Conservation (phyloP, 164 flowering plant species). For the Umbilicus rupestris region DNA sequence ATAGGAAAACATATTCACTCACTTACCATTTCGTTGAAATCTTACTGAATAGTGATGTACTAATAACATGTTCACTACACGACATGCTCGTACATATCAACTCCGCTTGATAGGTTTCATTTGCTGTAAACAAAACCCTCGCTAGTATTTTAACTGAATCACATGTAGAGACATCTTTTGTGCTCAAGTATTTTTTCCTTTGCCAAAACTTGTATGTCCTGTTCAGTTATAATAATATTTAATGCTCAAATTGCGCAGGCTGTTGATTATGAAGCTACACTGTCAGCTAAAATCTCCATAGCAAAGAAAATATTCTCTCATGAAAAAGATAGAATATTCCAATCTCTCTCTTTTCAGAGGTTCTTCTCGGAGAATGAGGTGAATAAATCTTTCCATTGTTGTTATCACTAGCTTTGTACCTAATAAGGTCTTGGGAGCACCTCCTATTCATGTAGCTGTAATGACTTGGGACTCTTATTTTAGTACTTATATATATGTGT, state of each 20-base stretch:
- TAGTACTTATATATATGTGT: neutral
- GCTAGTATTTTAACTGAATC: too few species aligned
- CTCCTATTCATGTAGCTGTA: neutral
- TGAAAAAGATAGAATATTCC: conserved; percentile 59
- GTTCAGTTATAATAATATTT: neutral
- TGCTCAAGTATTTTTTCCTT: neutral
- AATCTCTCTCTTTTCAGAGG: conserved; percentile 59
- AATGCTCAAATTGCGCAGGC: conserved; percentile 31
- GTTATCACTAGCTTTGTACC: neutral
- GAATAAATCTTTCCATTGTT: neutral
- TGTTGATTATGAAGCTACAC: conserved; percentile 88
- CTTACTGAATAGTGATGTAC: too few species aligned
- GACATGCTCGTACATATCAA: too few species aligned
- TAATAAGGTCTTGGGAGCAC: too few species aligned
- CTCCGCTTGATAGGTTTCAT: too few species aligned
- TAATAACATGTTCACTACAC: too few species aligned
- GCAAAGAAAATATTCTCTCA: conserved; percentile 59
- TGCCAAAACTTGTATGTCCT: neutral
- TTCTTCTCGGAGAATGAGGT: conserved; percentile 90
- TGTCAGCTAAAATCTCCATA: conserved; percentile 82
- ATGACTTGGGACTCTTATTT: conserved; percentile 1
- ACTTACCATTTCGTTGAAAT: too few species aligned
- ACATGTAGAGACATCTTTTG: neutral
- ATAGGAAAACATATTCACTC: too few species aligned
- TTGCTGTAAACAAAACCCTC: too few species aligned